phyloP scores from a whole-genome alignment of 176 grass and related monocot species.

The Oryza glumipatula region DNA sequence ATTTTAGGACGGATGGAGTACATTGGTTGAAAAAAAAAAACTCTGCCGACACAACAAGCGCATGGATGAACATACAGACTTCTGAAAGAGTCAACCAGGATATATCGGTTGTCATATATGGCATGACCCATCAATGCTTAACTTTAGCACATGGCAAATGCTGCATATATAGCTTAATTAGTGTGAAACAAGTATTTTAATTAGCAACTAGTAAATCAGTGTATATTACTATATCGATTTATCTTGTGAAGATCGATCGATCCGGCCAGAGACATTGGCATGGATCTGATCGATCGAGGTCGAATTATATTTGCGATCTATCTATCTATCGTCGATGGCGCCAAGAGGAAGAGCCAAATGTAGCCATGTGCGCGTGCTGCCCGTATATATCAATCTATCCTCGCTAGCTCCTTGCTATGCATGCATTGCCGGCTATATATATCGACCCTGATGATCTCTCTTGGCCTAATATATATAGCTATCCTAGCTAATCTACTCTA shows the following conservation, averaged over 20 bases:
- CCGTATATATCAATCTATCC: not conserved
- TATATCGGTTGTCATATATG: too few relatives aligned
- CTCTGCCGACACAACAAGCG: too few relatives aligned
- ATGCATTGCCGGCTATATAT: not conserved
- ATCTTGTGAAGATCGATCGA: not conserved
- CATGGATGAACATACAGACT: too few relatives aligned
- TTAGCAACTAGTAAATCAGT: too few relatives aligned
- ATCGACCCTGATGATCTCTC: not conserved
- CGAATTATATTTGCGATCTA: not conserved
- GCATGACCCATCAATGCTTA: too few relatives aligned
- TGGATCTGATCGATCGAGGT: not conserved
- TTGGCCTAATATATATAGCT: not conserved
- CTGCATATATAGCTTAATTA: too few relatives aligned
- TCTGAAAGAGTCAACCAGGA: too few relatives aligned
- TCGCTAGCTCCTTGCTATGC: not conserved
- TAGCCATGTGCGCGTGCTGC: not conserved
- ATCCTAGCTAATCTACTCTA: not conserved
- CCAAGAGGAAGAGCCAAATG: not conserved
- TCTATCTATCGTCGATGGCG: not conserved
- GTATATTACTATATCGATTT: not conserved
- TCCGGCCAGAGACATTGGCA: not conserved
- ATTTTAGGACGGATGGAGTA: accelerated
- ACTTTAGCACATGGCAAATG: too few relatives aligned
- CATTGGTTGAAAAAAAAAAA: too few relatives aligned
- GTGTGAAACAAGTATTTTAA: too few relatives aligned